Evolutionary conservation across 2,329 filamentous ascomycete genomes (phyloP), one percentile per base, ranked within the genome.

Genomic region (Epichloe festucae): DNA sequence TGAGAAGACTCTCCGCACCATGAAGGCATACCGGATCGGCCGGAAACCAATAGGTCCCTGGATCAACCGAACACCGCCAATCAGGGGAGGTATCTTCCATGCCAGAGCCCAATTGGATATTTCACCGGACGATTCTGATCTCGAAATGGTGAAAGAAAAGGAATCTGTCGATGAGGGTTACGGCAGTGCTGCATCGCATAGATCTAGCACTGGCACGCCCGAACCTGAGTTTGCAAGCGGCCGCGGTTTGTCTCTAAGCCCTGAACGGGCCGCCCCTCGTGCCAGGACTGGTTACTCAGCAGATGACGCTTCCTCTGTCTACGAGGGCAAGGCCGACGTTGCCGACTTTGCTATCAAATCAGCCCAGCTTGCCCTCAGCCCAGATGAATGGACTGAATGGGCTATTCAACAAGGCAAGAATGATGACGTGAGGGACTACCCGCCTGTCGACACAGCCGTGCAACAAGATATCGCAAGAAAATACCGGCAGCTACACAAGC

Each of bases 21-120:
- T 84, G 77, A 76, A 73, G 62, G 72, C 73, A 58, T 81, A 74
- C 65, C 77, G 76, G 58, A 79, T 84, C 58, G 80, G 79, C 58
- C 74, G 73, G 59, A 74, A 72, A 60, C 68, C 76, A 46, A 60
- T 66, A 51, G 71, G 74, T 55, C 72, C 72, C 39, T 84, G 79
- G 79, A 65, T 67, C 54, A 81, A 79, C 65, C 69, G 75, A 57
- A 75, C 73, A 57, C 79, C 80, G 51, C 80, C 80, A 56, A 81
- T 83, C 54, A 71, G 75, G 72, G 74, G 74, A 41, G 72, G 73
- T 44, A 60, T 73, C 35, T 57, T 57, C 42, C 46, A 54, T 19
- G 44, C 31, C 11, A 38, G 38, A 48, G 46, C 39, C 44, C 44
- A 47, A 43, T 48, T 46, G 19, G 46, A 57, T 27, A 42, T 11